Evolutionary conservation across 257 asterid species (phyloP).

Genomic region (Verbena officinalis): DNA sequence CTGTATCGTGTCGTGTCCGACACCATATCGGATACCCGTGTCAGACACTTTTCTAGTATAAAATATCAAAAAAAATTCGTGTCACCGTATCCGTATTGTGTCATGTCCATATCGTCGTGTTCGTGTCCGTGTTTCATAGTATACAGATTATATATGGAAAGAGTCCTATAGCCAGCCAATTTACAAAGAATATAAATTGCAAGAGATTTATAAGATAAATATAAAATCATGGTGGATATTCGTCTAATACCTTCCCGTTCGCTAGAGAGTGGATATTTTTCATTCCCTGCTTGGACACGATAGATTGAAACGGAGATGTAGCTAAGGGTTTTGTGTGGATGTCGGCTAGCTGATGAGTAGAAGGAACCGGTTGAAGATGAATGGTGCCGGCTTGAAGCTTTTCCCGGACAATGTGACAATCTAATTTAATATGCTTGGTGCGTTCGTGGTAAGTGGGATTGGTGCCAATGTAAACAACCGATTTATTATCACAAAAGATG

Average conservation of each 20-base stretch:
- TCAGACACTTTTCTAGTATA: too few species aligned
- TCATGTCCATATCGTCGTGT: too few species aligned
- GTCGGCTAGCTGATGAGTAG: background rate
- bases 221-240: too few species aligned
- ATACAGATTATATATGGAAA: too few species aligned
- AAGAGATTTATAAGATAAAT: too few species aligned
- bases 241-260: background rate
- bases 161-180: too few species aligned
- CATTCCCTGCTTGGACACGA: background rate
- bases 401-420: background rate
- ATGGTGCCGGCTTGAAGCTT: background rate
- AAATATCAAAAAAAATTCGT: too few species aligned
- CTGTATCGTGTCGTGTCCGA: too few species aligned
- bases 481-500: background rate
- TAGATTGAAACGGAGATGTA: background rate
- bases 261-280: background rate
- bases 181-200: too few species aligned
- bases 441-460: background rate
- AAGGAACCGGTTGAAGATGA: background rate
- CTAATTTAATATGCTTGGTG: background rate
- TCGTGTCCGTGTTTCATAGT: too few species aligned
- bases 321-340: background rate
- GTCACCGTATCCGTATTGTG: too few species aligned
- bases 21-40: too few species aligned
- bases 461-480: background rate